Percentiles rank a stretch among this genome's conserved stretches.
phyloP scores from a whole-genome alignment of 345 rosid genomes.

The Viola odorata region DNA sequence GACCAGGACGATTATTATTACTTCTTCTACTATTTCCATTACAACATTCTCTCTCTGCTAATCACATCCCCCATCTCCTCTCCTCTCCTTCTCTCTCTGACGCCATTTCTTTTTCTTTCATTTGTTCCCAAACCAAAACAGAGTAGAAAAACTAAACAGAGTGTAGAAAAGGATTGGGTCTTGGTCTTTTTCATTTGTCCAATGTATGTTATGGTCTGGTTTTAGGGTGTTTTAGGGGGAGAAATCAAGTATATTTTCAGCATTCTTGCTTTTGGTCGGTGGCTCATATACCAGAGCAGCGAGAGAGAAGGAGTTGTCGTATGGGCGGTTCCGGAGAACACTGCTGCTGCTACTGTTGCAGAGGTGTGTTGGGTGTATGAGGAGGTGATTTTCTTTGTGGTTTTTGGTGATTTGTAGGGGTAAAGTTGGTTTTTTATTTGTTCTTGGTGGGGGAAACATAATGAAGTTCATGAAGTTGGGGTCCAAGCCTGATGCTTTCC shows the following conservation, averaged over 20 bases:
- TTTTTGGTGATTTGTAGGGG: neutral
- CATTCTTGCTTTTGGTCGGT: conserved; percentile 6
- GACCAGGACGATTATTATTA: neutral
- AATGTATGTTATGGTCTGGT: conserved; percentile 36
- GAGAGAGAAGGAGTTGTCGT: neutral
- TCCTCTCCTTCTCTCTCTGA: neutral
- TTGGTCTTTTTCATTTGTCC: conserved; percentile 39
- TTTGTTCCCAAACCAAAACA: neutral
- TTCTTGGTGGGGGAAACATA: conserved; percentile 5
- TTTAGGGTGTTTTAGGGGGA: conserved; percentile 14
- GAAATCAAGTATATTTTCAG: neutral
- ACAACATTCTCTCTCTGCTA: neutral
- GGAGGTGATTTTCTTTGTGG: conserved; percentile 12
- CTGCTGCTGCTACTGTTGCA: neutral
- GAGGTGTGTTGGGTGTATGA: conserved; percentile 10
- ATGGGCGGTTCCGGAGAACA: neutral
- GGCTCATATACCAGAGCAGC: neutral
- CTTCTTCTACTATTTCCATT: neutral
- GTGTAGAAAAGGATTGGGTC: conserved; percentile 5
- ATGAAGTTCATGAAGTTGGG: conserved; percentile 99
- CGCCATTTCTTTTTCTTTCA: neutral
- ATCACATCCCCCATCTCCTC: neutral
- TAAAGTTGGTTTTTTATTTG: conserved; percentile 4
- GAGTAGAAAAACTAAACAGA: neutral
- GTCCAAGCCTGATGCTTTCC: conserved; percentile 83